Conservation (phyloP, 805 yeast species). For the Schizosaccharomyces lindneri region DNA sequence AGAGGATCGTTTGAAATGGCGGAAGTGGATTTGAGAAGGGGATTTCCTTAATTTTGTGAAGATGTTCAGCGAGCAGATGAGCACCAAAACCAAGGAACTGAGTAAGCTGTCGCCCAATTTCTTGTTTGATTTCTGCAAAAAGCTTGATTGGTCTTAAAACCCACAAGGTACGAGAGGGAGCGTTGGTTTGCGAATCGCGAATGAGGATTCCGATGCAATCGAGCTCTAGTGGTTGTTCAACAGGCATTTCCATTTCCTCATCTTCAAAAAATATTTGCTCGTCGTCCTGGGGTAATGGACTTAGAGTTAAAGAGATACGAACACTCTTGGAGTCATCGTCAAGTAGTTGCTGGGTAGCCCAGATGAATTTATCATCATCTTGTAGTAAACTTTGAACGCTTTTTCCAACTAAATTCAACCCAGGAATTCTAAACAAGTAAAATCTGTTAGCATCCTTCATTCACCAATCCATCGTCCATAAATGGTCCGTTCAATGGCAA, state of each 20-base stretch:
- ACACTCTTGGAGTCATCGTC: background rate
- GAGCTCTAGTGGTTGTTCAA: background rate
- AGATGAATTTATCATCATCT: background rate
- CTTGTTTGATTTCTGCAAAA: background rate
- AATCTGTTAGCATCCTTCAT: background rate
- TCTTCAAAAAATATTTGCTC: background rate
- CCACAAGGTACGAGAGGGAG: background rate
- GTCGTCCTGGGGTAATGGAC: background rate
- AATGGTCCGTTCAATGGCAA: no score
- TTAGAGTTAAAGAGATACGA: background rate
- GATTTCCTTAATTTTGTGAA: background rate
- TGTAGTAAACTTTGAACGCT: background rate
- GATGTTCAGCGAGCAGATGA: background rate
- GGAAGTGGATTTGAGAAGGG: background rate
- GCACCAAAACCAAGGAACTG: conserved; percentile 1
- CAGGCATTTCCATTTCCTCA: background rate
- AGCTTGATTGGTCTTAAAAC: background rate
- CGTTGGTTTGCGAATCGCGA: background rate
- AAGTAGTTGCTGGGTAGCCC: background rate
- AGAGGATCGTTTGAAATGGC: conserved; percentile 20
- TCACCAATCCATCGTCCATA: no score
- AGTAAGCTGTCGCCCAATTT: background rate
- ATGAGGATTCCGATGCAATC: conserved; percentile 1
- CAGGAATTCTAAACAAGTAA: background rate
- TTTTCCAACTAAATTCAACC: background rate